Percentiles rank a stretch among this genome's conserved stretches.
These are phyloP conservation scores for Monascus purpureus DNA, from an alignment of 495 filamentous ascomycete genomes.

Conservation along the genomic window DNA sequence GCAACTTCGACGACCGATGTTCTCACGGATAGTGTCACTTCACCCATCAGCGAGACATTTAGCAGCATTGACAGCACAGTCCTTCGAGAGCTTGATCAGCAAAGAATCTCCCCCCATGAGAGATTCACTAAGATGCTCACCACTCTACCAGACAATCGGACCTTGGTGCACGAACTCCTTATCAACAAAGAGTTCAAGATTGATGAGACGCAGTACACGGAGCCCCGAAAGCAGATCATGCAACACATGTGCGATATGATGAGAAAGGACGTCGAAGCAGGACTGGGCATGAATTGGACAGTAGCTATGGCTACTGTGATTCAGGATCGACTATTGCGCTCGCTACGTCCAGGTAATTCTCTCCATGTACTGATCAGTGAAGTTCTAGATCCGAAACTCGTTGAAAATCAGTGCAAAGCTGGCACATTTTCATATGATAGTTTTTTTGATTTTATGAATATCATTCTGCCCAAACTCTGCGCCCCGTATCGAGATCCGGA, in stretches of 20 bases:
- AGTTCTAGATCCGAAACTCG: slow-evolving; percentile 64
- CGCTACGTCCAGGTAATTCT: slow-evolving; percentile 65
- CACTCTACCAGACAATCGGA: slow-evolving; percentile 67
- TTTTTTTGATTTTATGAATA: slow-evolving; percentile 83
- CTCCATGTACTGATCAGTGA: slow-evolving; percentile 77
- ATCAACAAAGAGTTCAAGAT: slow-evolving; percentile 74
- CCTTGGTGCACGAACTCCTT: slow-evolving; percentile 79
- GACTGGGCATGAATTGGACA: slow-evolving; percentile 61
- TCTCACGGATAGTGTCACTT: slow-evolving; percentile 27
- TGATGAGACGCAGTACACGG: slow-evolving; percentile 35
- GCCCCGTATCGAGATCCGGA: slow-evolving; percentile 79
- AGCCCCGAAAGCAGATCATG: slow-evolving; percentile 37
- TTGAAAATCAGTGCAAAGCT: slow-evolving; percentile 58
- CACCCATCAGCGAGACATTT: slow-evolving; percentile 33
- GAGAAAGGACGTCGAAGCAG: slow-evolving; percentile 56
- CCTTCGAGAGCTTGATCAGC: slow-evolving; percentile 25
- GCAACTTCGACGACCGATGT: slow-evolving; percentile 19
- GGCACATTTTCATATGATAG: slow-evolving; percentile 86
- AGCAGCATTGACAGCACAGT: slow-evolving; percentile 24
- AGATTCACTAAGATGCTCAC: slow-evolving; percentile 42
- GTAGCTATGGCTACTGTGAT: slow-evolving; percentile 77
- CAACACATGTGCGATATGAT: slow-evolving; percentile 62
- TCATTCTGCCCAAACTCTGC: slow-evolving; percentile 83
- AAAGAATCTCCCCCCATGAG: slow-evolving; percentile 24
- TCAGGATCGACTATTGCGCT: slow-evolving; percentile 64